Conservation (phyloP, 2,329 filamentous ascomycete species). For the Fusarium albosuccineum region DNA sequence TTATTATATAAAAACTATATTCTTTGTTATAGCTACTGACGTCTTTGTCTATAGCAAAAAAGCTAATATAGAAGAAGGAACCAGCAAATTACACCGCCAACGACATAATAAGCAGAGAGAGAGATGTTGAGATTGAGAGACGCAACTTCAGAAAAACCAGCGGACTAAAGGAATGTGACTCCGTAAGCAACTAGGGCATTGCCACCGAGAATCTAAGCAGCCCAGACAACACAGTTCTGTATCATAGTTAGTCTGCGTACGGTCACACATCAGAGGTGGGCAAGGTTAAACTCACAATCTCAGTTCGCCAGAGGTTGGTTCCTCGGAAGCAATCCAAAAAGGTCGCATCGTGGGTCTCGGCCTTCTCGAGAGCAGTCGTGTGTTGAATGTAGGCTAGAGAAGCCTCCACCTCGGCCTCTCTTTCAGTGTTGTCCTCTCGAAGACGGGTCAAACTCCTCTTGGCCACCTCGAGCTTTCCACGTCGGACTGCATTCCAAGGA, state of each 20-base stretch:
- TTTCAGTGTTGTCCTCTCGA: slow-evolving; percentile 36
- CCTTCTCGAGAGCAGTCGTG: slow-evolving; percentile 52
- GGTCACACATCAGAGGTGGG: background rate
- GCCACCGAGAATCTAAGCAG: slow-evolving; percentile 54
- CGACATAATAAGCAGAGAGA: slow-evolving; percentile 56
- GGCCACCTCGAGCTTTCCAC: slow-evolving; percentile 46
- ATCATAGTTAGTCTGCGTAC: background rate
- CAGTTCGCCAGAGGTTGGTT: slow-evolving; percentile 56
- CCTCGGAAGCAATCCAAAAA: slow-evolving; percentile 61
- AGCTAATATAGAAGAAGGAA: no score
- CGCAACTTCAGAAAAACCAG: slow-evolving; percentile 52
- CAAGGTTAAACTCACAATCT: slow-evolving; percentile 44
- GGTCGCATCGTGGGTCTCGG: slow-evolving; percentile 50
- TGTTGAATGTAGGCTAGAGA: slow-evolving; percentile 25
- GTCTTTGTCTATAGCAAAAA: no score
- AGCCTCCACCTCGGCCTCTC: slow-evolving; percentile 43
- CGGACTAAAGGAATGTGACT: slow-evolving; percentile 54
- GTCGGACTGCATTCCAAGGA: slow-evolving; percentile 48
- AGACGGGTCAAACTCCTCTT: slow-evolving; percentile 44
- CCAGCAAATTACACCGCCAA: slow-evolving; percentile 57
- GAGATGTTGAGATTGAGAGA: slow-evolving; percentile 57
- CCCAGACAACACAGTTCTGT: slow-evolving; percentile 55
- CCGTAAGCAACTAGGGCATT: slow-evolving; percentile 53
- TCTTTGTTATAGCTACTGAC: no score
- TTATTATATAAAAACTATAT: no score